Evolutionary conservation across 306 rosid species (phyloP), one percentile per base, ranked within the genome.

Genomic region (Lathyrus sativus): DNA sequence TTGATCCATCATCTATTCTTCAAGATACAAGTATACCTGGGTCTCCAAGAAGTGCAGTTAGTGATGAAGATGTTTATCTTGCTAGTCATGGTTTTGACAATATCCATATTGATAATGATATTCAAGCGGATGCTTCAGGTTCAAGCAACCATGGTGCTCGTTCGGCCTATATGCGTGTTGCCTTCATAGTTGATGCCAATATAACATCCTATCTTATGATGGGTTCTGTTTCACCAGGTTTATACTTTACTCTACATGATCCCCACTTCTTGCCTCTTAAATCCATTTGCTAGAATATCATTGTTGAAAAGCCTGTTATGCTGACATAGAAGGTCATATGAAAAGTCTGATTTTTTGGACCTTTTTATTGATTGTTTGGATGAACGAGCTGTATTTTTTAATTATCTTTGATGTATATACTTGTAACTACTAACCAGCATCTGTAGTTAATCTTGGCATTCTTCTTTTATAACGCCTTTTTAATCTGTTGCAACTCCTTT

Each of bases 181-280:
- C 99, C 62, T 95, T 95, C 87, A 80, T 95, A 48, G 99, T 95
- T 76, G 97, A 95, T 81, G 99, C 99, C 44, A 95, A 88, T 68
- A 90, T 95, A 79, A 95, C 99, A 67, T 95, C 99, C 70, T 95
- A 95, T 85, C 97, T 95, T 70, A 95, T 95, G 97, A 95, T 95
- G 99, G 99, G 99, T 38, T 95, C 97, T 74, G 97, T 95, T 79
- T 95, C 99, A 62, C 99, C 96, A 81, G 99, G 99, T 90, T 78
- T 81, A 84, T 78, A 71, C 70, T 59, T 74, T 44, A 50, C 12
- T 53, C 26, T 71, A 19, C 48, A 22, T 6, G 48, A 38, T 65
- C 62, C 62, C 61, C 54, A 55, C 53, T 65, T 51, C 56, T 7
- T 74, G 73, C 42, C 60, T 48, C 56, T 46, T 7, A 26, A 44